Evolutionary conservation across 106 monocot species (phyloP).

Genomic region (Apostasia ramifera): DNA sequence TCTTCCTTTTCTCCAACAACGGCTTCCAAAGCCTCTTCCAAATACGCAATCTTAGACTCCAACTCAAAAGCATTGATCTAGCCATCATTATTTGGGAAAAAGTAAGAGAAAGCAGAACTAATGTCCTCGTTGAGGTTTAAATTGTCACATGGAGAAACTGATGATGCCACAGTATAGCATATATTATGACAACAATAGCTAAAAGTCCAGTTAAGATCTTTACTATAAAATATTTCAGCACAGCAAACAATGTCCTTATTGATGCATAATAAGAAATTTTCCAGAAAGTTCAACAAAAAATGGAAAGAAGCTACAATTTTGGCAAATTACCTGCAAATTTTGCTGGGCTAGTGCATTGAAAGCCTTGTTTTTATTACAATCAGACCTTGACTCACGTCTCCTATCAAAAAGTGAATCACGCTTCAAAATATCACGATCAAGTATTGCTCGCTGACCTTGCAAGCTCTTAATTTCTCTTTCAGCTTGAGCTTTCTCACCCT

Average conservation of each 20-base stretch:
- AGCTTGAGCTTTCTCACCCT: slow-evolving; percentile 82
- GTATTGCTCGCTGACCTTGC: slow-evolving; percentile 49
- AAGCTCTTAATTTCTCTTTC: slow-evolving; percentile 67
- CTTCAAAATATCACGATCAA: slow-evolving; percentile 72
- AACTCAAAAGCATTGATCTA: slow-evolving; percentile 64
- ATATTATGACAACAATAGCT: too few relatives aligned
- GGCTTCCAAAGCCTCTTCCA: slow-evolving; percentile 44
- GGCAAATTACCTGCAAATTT: slow-evolving; percentile 30
- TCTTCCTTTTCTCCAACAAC: slow-evolving; percentile 61
- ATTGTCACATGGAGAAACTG: too few relatives aligned
- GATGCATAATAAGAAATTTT: too few relatives aligned
- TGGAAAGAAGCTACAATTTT: neutral
- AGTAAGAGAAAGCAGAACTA: too few relatives aligned
- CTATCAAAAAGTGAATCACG: slow-evolving; percentile 46
- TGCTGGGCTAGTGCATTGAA: slow-evolving; percentile 23
- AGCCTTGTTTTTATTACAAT: slow-evolving; percentile 36
- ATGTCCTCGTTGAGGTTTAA: too few relatives aligned
- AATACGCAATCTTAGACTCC: slow-evolving; percentile 57
- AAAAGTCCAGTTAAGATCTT: too few relatives aligned
- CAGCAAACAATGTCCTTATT: too few relatives aligned
- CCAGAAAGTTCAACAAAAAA: too few relatives aligned
- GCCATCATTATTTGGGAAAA: too few relatives aligned
- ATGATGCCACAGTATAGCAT: too few relatives aligned
- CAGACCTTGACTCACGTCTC: slow-evolving; percentile 51
- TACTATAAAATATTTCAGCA: too few relatives aligned